phyloP scores from a whole-genome alignment of 306 rosid species.

The Oxytropis ochrocephala region DNA sequence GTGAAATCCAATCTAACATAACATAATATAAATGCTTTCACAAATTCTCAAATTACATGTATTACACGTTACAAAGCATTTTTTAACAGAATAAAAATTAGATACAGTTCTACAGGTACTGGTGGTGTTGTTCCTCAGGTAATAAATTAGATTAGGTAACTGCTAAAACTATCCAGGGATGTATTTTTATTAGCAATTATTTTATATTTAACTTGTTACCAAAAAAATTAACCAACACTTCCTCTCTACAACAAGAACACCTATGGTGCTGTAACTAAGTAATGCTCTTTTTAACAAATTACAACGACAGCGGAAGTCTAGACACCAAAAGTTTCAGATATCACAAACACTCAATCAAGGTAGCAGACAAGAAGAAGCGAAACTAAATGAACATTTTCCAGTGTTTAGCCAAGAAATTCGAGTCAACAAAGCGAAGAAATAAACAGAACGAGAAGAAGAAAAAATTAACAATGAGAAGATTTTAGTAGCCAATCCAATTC shows the following conservation, averaged over 20 bases:
- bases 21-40: neutral
- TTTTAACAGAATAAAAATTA: too few relatives aligned
- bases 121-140: too few relatives aligned
- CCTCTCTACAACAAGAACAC: too few relatives aligned
- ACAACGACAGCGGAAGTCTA: neutral
- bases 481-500: neutral
- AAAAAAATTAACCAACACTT: too few relatives aligned
- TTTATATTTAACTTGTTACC: too few relatives aligned
- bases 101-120: too few relatives aligned
- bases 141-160: too few relatives aligned
- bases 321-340: neutral
- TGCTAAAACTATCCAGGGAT: too few relatives aligned
- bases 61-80: neutral
- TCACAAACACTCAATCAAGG: neutral
- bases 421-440: neutral
- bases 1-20: neutral
- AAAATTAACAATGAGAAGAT: neutral
- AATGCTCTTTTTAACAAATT: too few relatives aligned
- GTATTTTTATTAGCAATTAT: too few relatives aligned
- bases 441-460: neutral
- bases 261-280: too few relatives aligned
- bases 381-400: neutral
- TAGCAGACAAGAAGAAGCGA: neutral
- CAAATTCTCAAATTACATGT: neutral
- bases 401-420: neutral